phyloP scores from a whole-genome alignment of 2,329 filamentous ascomycete species.

The Xylariaceae sp. region DNA sequence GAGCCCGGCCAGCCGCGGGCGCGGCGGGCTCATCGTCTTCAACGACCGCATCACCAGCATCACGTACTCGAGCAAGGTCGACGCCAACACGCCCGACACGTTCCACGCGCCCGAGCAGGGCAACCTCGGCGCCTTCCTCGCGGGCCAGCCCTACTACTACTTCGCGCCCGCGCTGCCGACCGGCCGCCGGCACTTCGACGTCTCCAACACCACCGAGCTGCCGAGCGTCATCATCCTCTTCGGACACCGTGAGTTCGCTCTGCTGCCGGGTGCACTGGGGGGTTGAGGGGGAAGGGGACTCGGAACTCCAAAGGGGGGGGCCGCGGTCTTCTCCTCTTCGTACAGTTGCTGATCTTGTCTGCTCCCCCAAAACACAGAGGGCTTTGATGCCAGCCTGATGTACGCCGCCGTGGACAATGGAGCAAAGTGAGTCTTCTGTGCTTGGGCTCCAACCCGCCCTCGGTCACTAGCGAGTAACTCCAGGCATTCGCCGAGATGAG shows the following conservation, averaged over 20 bases:
- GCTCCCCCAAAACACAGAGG: no score
- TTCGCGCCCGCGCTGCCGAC: conserved; percentile 37
- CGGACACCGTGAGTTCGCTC: conserved; percentile 29
- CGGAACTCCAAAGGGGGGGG: no score
- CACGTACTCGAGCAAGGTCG: conserved; percentile 45
- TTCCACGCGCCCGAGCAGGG: conserved; percentile 43
- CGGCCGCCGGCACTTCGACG: conserved; percentile 29
- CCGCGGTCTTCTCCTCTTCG: no score
- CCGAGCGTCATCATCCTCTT: conserved; percentile 40
- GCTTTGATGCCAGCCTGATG: conserved; percentile 24
- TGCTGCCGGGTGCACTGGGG: no score
- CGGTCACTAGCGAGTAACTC: no score
- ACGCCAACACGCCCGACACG: conserved; percentile 46
- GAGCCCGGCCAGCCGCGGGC: conserved; percentile 30
- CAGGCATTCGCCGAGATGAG: no score
- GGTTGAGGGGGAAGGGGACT: no score
- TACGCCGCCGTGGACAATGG: conserved; percentile 25
- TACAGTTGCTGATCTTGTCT: no score
- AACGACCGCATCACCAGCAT: conserved; percentile 45
- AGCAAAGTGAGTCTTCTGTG: conserved; percentile 19
- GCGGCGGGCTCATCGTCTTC: conserved; percentile 43
- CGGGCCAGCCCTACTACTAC: conserved; percentile 47
- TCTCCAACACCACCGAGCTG: conserved; percentile 27
- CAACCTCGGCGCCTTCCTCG: conserved; percentile 42
- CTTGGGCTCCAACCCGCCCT: no score